phyloP scores from a whole-genome alignment of 371 early-diverging fungal species.

The Mortierella sp. region DNA sequence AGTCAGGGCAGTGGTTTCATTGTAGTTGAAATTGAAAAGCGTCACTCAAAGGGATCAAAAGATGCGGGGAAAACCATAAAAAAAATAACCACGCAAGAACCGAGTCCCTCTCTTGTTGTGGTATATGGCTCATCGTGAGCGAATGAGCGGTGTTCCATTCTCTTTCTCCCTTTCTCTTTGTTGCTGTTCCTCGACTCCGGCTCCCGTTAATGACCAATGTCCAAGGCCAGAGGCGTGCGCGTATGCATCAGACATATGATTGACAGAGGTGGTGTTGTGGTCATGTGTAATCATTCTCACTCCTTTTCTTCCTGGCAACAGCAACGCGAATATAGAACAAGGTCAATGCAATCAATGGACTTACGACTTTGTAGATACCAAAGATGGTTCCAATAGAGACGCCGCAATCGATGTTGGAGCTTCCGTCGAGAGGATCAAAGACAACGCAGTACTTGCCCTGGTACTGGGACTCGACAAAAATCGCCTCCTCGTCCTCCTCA shows the following conservation, averaged over 20 bases:
- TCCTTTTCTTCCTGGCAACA: not conserved
- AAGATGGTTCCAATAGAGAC: constrained; percentile 98
- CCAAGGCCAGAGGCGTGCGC: not conserved
- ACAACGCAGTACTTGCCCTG: constrained; percentile 96
- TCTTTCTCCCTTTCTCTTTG: not conserved
- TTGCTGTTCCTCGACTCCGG: not conserved
- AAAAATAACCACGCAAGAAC: not conserved
- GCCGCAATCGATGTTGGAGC: constrained; percentile 98
- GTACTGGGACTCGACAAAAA: constrained; percentile 81
- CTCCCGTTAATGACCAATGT: constrained; percentile 2
- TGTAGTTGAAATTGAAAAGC: not conserved
- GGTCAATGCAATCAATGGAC: constrained; percentile 35
- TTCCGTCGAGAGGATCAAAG: constrained; percentile 98
- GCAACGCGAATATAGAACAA: constrained; percentile 5
- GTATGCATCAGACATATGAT: constrained; percentile 5
- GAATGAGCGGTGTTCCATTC: constrained; percentile 12
- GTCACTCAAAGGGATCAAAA: not conserved
- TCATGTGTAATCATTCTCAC: constrained; percentile 2
- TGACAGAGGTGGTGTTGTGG: not conserved
- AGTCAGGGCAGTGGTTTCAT: not conserved
- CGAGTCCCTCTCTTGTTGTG: not conserved
- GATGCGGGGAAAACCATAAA: constrained; percentile 13
- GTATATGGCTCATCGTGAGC: constrained; percentile 11
- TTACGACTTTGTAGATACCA: constrained; percentile 94
- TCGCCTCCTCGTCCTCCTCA: constrained; percentile 96